phyloP scores from a whole-genome alignment of 306 rosid species.

The Rosa multiflora region DNA sequence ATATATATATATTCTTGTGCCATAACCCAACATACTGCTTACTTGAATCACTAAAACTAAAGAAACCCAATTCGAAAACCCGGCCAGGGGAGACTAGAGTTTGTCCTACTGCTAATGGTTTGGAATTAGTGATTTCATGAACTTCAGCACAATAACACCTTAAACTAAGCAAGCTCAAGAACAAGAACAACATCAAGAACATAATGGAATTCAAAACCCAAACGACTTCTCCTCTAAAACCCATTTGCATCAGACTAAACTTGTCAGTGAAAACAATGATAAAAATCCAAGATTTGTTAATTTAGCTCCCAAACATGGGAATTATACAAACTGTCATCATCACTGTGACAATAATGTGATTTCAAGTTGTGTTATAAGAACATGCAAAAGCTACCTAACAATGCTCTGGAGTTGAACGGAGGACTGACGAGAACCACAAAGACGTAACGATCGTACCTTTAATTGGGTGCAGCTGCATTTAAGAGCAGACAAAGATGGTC shows the following conservation, averaged over 20 bases:
- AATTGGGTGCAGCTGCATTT: not conserved
- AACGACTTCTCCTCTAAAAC: not conserved
- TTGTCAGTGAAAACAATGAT: not conserved
- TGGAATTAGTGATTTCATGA: constrained; percentile 15
- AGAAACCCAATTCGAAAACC: constrained; percentile 45
- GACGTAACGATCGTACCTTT: no score
- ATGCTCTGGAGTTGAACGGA: not conserved
- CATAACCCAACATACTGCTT: constrained; percentile 45
- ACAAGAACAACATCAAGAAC: not conserved
- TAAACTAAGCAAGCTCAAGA: not conserved
- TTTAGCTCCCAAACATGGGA: no score
- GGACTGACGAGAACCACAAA: not conserved
- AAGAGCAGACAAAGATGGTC: not conserved
- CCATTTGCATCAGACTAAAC: not conserved
- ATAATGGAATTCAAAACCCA: not conserved
- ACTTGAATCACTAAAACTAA: constrained; percentile 31
- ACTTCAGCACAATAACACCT: constrained; percentile 8
- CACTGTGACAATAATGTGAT: not conserved
- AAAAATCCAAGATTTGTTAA: no score
- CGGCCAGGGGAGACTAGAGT: constrained; percentile 18
- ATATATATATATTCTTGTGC: constrained; percentile 21
- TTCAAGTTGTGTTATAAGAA: not conserved
- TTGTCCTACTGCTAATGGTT: constrained; percentile 19
- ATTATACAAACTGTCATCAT: no score
- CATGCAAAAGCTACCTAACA: not conserved